A percentile compares a stretch with the other conserved stretches of the same genome.
Evolutionary conservation across 176 grass and related monocot species (phyloP).

Genomic region (Oryza punctata): DNA sequence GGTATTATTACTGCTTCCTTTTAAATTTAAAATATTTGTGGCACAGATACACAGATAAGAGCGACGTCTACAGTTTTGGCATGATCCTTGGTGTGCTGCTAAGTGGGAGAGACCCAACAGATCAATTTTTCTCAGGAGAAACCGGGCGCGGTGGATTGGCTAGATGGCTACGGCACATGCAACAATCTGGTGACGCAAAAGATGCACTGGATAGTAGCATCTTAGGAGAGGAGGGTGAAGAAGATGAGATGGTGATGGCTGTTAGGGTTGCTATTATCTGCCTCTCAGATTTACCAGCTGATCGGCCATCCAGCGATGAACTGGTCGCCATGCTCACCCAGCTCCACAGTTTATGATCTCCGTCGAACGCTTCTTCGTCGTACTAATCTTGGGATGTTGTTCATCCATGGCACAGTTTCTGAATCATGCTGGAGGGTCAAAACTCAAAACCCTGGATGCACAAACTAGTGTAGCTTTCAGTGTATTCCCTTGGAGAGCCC

Average conservation of each 20-base stretch:
- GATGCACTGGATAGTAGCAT: conserved; percentile 74
- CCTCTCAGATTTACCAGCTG: conserved; percentile 71
- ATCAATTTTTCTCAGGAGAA: conserved; percentile 74
- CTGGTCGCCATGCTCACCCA: conserved; percentile 86
- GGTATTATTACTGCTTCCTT: not conserved
- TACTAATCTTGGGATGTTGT: not conserved
- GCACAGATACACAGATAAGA: conserved; percentile 94
- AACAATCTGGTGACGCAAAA: conserved; percentile 73
- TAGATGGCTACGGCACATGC: conserved; percentile 76
- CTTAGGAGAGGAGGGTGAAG: conserved; percentile 67
- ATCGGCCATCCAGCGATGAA: conserved; percentile 94
- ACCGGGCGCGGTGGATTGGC: conserved; percentile 51
- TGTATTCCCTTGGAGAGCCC: not conserved
- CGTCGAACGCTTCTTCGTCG: not conserved
- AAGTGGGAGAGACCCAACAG: conserved; percentile 74
- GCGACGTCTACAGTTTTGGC: conserved; percentile 89
- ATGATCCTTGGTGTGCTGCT: conserved; percentile 75
- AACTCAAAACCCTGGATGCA: not conserved
- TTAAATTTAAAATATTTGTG: conserved; percentile 17
- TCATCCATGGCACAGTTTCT: not conserved
- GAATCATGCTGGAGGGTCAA: not conserved
- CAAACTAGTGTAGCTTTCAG: not conserved
- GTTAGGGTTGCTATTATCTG: conserved; percentile 88
- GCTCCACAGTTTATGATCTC: conserved; percentile 67
- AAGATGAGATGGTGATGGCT: conserved; percentile 94